These are phyloP conservation scores for Ambrosia artemisiifolia DNA, from an alignment of 129 eudicot species.

Conservation along the genomic window DNA sequence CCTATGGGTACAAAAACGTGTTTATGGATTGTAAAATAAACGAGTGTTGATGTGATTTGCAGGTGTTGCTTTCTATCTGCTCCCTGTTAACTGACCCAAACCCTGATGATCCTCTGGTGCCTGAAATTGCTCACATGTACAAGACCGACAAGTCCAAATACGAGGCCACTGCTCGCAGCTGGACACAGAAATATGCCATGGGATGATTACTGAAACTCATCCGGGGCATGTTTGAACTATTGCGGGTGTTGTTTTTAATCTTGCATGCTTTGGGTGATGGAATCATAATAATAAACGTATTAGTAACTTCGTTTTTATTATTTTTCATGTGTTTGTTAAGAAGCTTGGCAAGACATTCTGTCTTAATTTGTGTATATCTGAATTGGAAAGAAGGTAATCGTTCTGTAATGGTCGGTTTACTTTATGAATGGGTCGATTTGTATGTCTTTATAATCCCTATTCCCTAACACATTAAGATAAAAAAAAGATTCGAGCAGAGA, in stretches of 20 bases:
- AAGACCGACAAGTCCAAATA: conserved; percentile 63
- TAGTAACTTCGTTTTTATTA: conserved; percentile 23
- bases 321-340: conserved; percentile 31
- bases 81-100: conserved; percentile 71
- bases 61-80: conserved; percentile 72
- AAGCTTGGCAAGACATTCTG: conserved; percentile 33
- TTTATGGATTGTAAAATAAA: not conserved
- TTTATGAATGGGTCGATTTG: not conserved
- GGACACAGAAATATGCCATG: conserved; percentile 84
- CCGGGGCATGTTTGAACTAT: conserved; percentile 9
- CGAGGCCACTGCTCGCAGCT: conserved; percentile 82
- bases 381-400: conserved; percentile 26
- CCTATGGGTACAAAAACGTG: too few relatives aligned
- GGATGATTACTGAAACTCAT: conserved; percentile 30
- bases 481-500: too few relatives aligned
- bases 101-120: conserved; percentile 76
- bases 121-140: conserved; percentile 79
- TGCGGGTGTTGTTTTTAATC: not conserved
- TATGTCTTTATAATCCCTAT: too few relatives aligned
- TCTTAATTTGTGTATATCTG: conserved; percentile 34
- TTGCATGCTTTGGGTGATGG: conserved; percentile 14
- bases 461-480: too few relatives aligned
- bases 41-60: conserved; percentile 11
- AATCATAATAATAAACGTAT: conserved; percentile 30
- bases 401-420: conserved; percentile 19